Conservation (phyloP, 176 grass and related monocot species). For the Cenchrus fungigraminus region DNA sequence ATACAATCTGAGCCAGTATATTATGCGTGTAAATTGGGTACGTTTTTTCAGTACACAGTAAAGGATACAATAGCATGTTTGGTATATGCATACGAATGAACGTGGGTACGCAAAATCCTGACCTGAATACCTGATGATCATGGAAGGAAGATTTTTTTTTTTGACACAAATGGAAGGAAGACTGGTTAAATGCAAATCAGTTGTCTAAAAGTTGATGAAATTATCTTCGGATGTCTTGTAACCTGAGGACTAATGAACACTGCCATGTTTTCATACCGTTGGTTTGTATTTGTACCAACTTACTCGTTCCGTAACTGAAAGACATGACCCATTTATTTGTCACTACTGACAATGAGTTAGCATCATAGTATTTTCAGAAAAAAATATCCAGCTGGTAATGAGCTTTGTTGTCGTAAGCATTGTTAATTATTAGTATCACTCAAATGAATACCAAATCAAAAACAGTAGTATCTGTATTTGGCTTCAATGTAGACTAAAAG, state of each 20-base stretch:
- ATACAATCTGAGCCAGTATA: not conserved
- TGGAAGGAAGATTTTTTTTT: no score
- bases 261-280: not conserved
- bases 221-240: not conserved
- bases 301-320: no score
- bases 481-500: no score
- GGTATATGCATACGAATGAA: conserved; percentile 12
- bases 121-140: no score
- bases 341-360: no score
- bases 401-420: no score
- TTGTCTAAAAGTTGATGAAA: not conserved
- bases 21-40: not conserved
- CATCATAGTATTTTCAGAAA: no score
- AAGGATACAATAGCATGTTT: not conserved
- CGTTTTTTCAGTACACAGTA: conserved; percentile 6
- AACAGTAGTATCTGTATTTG: no score
- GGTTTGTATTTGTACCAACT: not conserved
- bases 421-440: no score
- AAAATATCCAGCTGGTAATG: no score
- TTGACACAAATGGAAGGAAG: not conserved
- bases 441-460: no score
- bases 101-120: not conserved
- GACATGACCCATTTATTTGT: no score
- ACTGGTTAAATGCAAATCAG: not conserved
- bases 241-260: not conserved